Percentiles rank a stretch among this genome's conserved stretches.
Conservation (phyloP, 1,139 yeast species). For the Pichia sp. region DNA sequence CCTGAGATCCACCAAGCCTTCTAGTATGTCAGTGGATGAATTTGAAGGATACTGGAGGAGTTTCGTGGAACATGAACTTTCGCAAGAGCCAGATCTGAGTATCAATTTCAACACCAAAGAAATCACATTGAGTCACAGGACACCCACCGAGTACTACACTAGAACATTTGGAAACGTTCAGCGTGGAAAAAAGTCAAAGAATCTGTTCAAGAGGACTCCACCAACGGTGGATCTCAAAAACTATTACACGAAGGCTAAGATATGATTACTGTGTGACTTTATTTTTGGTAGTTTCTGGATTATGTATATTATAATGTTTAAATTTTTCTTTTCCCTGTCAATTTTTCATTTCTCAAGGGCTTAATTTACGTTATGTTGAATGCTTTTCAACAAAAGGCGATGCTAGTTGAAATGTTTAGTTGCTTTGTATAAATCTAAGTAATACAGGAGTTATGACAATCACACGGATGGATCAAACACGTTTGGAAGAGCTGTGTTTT, state of each 20-base stretch:
- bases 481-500: too few relatives aligned
- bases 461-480: not conserved
- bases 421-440: not conserved
- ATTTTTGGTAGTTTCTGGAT: not conserved
- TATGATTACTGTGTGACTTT: not conserved
- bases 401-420: not conserved
- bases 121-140: slow-evolving; percentile 24
- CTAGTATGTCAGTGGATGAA: slow-evolving; percentile 41
- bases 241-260: slow-evolving; percentile 6
- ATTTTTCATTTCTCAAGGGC: not conserved
- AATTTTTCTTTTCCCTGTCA: not conserved
- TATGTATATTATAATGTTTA: not conserved
- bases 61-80: slow-evolving; percentile 42
- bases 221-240: slow-evolving; percentile 10
- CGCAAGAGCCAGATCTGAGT: slow-evolving; percentile 59
- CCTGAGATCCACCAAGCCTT: slow-evolving; percentile 51
- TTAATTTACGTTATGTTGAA: not conserved
- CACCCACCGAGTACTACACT: slow-evolving; percentile 26
- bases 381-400: not conserved
- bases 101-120: slow-evolving; percentile 22
- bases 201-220: slow-evolving; percentile 20
- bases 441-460: not conserved
- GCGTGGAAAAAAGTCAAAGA: slow-evolving; percentile 17
- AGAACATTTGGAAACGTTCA: slow-evolving; percentile 22
- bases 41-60: slow-evolving; percentile 81